These are phyloP conservation scores for Drechslerella dactyloides DNA, from an alignment of 2,329 filamentous ascomycete genomes.

Conservation along the genomic window DNA sequence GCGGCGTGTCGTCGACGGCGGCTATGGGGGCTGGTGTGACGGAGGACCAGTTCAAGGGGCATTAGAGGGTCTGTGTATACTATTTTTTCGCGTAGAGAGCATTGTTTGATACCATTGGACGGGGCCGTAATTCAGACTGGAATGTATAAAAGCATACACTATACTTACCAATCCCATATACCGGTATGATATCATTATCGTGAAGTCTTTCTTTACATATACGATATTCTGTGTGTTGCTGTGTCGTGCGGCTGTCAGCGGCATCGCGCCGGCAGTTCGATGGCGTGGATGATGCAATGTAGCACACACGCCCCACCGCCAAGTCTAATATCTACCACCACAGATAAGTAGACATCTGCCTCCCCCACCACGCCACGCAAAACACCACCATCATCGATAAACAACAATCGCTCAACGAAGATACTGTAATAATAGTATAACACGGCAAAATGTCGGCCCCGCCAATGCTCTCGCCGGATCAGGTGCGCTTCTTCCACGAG, in stretches of 20 bases:
- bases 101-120: conserved; percentile 27
- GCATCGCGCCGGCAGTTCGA: neutral
- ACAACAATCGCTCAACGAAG: no score
- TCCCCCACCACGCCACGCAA: no score
- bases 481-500: conserved; percentile 73
- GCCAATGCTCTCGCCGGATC: conserved; percentile 71
- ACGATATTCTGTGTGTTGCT: neutral
- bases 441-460: conserved; percentile 4
- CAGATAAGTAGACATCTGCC: no score
- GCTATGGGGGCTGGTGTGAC: conserved; percentile 98
- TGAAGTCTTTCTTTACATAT: neutral
- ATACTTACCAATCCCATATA: no score
- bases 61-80: conserved; percentile 52
- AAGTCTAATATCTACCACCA: no score
- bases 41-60: conserved; percentile 86
- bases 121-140: neutral
- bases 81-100: conserved; percentile 17
- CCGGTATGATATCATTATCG: conserved; percentile 4
- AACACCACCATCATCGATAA: no score
- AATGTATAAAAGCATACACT: no score
- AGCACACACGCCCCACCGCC: neutral
- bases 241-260: conserved; percentile 6
- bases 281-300: neutral
- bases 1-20: conserved; percentile 86
- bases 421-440: no score